Evolutionary conservation across 2,329 filamentous ascomycete genomes (phyloP).

Genomic region (Alternaria hordeiaustralica): DNA sequence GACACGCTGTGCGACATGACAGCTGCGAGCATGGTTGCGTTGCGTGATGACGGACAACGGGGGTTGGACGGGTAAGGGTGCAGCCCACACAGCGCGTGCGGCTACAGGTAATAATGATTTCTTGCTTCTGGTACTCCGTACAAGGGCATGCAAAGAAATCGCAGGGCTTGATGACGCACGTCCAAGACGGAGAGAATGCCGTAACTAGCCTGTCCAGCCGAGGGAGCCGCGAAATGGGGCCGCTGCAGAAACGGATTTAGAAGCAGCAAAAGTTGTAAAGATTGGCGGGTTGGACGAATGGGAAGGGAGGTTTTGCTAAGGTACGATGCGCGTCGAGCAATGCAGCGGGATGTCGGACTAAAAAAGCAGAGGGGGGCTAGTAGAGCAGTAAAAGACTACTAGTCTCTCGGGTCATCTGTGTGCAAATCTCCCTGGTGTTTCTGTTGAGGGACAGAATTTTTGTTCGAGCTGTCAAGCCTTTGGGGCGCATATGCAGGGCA

Average conservation of each 20-base stretch:
- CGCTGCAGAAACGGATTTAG: slow-evolving; percentile 1
- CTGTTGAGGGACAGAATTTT: slow-evolving; percentile 20
- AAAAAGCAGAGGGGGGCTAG: background rate
- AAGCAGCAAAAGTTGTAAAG: slow-evolving; percentile 3
- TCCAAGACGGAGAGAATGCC: slow-evolving; percentile 21
- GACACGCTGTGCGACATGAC: slow-evolving; percentile 40
- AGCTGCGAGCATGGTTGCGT: slow-evolving; percentile 19
- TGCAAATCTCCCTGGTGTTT: slow-evolving; percentile 1
- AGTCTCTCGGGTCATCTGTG: background rate
- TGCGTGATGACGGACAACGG: slow-evolving; percentile 4
- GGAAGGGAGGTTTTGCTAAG: background rate
- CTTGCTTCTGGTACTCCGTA: slow-evolving; percentile 3
- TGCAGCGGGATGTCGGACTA: background rate
- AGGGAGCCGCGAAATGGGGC: slow-evolving; percentile 12
- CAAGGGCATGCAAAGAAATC: slow-evolving; percentile 8
- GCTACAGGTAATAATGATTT: slow-evolving; percentile 2
- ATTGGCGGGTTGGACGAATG: slow-evolving; percentile 12
- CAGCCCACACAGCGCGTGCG: background rate
- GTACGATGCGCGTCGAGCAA: background rate
- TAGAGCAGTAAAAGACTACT: background rate
- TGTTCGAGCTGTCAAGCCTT: background rate
- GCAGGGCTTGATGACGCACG: slow-evolving; percentile 34
- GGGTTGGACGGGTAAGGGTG: background rate
- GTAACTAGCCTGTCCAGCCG: slow-evolving; percentile 4
- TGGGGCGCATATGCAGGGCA: background rate